A percentile compares a stretch with the other conserved stretches of the same genome.
Evolutionary conservation across 139 green algal genomes (phyloP).

Genomic region (Closterium sp.): DNA sequence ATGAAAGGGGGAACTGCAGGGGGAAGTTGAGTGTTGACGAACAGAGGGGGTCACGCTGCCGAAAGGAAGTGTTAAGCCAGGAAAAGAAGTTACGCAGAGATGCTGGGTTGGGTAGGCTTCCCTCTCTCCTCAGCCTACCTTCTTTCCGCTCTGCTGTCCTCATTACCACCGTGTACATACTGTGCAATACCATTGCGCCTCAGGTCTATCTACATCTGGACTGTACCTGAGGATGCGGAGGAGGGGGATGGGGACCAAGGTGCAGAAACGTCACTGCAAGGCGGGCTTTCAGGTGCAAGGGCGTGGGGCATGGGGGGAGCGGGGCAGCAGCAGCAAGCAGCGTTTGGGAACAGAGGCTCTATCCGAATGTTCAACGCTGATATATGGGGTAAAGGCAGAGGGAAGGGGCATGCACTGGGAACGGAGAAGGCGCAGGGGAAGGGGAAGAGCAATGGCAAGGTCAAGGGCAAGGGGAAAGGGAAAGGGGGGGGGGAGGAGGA

Average conservation of each 20-base stretch:
- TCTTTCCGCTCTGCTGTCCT: not conserved
- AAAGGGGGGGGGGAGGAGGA: not conserved
- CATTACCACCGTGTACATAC: too few relatives aligned
- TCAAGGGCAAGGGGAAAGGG: not conserved
- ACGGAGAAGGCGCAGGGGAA: not conserved
- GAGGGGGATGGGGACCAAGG: constrained; percentile 8
- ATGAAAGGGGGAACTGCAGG: not conserved
- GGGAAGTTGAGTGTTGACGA: not conserved
- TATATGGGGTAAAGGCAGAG: not conserved
- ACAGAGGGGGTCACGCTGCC: not conserved
- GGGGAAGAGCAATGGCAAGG: not conserved
- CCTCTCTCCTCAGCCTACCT: not conserved
- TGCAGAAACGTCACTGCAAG: not conserved
- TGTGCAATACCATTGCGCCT: too few relatives aligned
- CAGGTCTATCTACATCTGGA: constrained; percentile 37
- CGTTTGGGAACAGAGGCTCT: not conserved
- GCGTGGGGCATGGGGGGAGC: not conserved
- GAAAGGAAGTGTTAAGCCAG: too few relatives aligned
- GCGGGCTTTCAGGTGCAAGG: too few relatives aligned
- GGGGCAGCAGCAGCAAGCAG: constrained; percentile 2
- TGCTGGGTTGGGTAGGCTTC: not conserved
- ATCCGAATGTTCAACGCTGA: not conserved
- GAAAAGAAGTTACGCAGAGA: not conserved
- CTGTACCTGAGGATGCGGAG: constrained; percentile 13
- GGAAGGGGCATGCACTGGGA: not conserved